Evolutionary conservation across 768 basidiomycete species (phyloP).

Genomic region (Leccinum longicurvipes): DNA sequence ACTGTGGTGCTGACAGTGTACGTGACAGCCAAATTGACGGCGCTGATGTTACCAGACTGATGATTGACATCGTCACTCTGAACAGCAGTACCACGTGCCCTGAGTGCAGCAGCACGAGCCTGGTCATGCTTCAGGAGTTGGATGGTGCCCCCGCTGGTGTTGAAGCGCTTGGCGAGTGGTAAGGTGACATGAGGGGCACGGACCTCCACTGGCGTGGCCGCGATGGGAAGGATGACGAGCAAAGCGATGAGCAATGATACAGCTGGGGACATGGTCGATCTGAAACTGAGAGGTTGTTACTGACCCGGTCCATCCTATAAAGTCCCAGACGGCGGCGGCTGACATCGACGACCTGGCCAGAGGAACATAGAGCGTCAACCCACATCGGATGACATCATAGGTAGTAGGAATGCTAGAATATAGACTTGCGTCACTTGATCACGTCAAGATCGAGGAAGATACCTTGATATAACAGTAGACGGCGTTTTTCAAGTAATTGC

Average conservation of each 20-base stretch:
- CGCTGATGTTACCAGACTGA: conserved; percentile 30
- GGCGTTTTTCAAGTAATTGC: too few species aligned
- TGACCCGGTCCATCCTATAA: neutral
- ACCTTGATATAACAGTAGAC: too few species aligned
- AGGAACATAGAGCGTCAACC: neutral
- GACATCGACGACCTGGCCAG: neutral
- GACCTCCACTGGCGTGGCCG: conserved; percentile 42
- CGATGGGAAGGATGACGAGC: conserved; percentile 44
- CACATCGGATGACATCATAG: neutral
- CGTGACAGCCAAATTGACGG: conserved; percentile 41
- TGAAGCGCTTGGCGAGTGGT: conserved; percentile 50
- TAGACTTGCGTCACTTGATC: neutral
- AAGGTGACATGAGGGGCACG: conserved; percentile 41
- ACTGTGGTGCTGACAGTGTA: conserved; percentile 41
- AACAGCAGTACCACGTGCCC: conserved; percentile 29
- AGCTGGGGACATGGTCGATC: neutral
- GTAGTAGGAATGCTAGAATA: neutral
- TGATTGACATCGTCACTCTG: conserved; percentile 23
- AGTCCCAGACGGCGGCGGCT: neutral
- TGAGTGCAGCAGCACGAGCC: conserved; percentile 45
- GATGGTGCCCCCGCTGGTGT: conserved; percentile 42
- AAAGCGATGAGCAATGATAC: conserved; percentile 34
- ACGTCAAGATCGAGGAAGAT: neutral
- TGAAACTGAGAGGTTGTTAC: neutral
- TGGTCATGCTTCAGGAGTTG: conserved; percentile 52